phyloP scores from a whole-genome alignment of 139 green algal genomes.

The Chlamydomonas asymmetrica region DNA sequence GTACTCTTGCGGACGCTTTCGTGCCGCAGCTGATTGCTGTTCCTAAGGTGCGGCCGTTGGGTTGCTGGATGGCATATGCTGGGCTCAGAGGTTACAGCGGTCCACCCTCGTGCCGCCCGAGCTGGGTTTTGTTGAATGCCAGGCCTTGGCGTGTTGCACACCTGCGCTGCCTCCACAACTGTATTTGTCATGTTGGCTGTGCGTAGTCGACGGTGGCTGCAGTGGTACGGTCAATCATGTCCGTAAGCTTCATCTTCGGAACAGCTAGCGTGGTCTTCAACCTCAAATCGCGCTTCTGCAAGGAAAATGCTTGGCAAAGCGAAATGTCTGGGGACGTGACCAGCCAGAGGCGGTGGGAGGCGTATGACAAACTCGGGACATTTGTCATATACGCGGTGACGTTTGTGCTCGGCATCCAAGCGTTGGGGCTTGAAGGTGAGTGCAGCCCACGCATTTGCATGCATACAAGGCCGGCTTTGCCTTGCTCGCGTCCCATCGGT shows the following conservation, averaged over 20 bases:
- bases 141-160: too few relatives aligned
- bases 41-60: slow-evolving; percentile 56
- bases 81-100: too few relatives aligned
- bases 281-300: slow-evolving; percentile 81
- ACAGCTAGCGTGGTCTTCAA: slow-evolving; percentile 82
- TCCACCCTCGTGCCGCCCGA: too few relatives aligned
- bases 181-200: too few relatives aligned
- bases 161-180: too few relatives aligned
- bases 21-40: slow-evolving; percentile 83
- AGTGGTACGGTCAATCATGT: slow-evolving; percentile 81
- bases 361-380: slow-evolving; percentile 63
- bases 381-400: slow-evolving; percentile 58
- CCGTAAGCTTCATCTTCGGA: slow-evolving; percentile 82
- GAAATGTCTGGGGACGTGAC: slow-evolving; percentile 85
- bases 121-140: too few relatives aligned
- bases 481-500: too few relatives aligned
- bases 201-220: slow-evolving; percentile 38
- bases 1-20: slow-evolving; percentile 85
- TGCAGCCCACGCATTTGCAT: too few relatives aligned
- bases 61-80: too few relatives aligned
- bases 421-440: slow-evolving; percentile 59
- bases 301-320: slow-evolving; percentile 70
- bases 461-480: too few relatives aligned
- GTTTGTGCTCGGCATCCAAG: slow-evolving; percentile 54
- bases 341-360: slow-evolving; percentile 71